phyloP scores from a whole-genome alignment of 2,329 filamentous ascomycete genomes.

The Neocucurbitaria cava region DNA sequence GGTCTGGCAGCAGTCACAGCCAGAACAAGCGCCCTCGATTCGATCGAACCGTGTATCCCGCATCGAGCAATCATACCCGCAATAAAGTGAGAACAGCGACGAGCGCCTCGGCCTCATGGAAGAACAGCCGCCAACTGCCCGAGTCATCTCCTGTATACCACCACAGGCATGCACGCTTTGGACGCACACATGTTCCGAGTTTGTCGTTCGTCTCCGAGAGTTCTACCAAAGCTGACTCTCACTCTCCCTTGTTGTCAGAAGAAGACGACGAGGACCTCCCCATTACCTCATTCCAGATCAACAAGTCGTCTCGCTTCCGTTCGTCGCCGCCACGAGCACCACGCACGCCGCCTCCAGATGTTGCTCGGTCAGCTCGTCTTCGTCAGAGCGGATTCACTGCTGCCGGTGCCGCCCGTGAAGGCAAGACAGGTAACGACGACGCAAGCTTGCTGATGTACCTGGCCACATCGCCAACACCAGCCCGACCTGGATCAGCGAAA shows the following conservation, averaged over 20 bases:
- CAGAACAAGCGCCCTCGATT: slow-evolving; percentile 47
- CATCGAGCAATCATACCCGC: slow-evolving; percentile 68
- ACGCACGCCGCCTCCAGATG: slow-evolving; percentile 49
- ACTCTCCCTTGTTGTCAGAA: slow-evolving; percentile 68
- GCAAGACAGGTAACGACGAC: slow-evolving; percentile 77
- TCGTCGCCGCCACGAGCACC: slow-evolving; percentile 76
- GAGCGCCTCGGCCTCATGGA: slow-evolving; percentile 71
- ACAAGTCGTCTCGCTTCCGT: slow-evolving; percentile 64
- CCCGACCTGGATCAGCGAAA: slow-evolving; percentile 59
- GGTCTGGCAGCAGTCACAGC: slow-evolving; percentile 61
- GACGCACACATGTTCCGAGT: slow-evolving; percentile 72
- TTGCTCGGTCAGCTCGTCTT: slow-evolving; percentile 50
- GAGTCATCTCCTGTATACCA: slow-evolving; percentile 88
- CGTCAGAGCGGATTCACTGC: slow-evolving; percentile 49
- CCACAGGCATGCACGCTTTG: slow-evolving; percentile 74
- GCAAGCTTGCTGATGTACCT: slow-evolving; percentile 87
- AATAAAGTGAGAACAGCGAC: slow-evolving; percentile 68
- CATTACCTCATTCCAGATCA: slow-evolving; percentile 72
- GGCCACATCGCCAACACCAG: slow-evolving; percentile 88
- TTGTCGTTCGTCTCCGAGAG: slow-evolving; percentile 80
- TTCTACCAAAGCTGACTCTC: slow-evolving; percentile 69
- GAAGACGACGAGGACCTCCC: slow-evolving; percentile 86
- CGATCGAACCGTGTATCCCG: slow-evolving; percentile 42
- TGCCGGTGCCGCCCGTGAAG: slow-evolving; percentile 51
- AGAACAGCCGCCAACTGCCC: slow-evolving; percentile 75